Percentiles rank a stretch among this genome's conserved stretches.
These are phyloP conservation scores for Lentinula detonsa DNA, from an alignment of 768 basidiomycete genomes.

Conservation along the genomic window DNA sequence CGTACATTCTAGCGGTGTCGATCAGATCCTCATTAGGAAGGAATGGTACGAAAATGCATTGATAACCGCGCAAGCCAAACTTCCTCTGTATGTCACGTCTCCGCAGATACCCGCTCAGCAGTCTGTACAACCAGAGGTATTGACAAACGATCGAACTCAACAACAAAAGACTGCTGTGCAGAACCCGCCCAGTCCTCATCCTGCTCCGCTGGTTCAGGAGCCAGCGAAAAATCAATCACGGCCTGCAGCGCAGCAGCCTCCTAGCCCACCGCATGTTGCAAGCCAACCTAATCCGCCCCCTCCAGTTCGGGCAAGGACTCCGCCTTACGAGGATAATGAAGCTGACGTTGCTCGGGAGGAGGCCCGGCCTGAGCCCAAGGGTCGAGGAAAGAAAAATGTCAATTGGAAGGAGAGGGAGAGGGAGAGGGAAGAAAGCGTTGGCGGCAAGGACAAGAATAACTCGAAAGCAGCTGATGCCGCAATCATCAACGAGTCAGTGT, in stretches of 20 bases:
- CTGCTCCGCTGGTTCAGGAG: slow-evolving; percentile 20
- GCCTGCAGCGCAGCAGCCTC: slow-evolving; percentile 11
- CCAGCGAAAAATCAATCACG: slow-evolving; percentile 12
- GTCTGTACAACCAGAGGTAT: neutral
- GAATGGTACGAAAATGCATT: slow-evolving; percentile 81
- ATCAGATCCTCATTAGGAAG: slow-evolving; percentile 80
- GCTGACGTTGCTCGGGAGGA: slow-evolving; percentile 60
- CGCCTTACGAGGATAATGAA: slow-evolving; percentile 72
- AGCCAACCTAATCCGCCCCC: slow-evolving; percentile 13
- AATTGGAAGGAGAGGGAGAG: slow-evolving; percentile 38
- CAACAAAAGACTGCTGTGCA: slow-evolving; percentile 20
- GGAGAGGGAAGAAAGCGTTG: slow-evolving; percentile 15
- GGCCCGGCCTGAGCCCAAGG: slow-evolving; percentile 43
- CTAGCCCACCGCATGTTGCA: neutral
- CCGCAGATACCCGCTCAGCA: slow-evolving; percentile 17
- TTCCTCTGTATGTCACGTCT: slow-evolving; percentile 43
- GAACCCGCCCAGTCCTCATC: slow-evolving; percentile 10
- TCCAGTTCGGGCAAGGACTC: slow-evolving; percentile 51
- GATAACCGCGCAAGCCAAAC: slow-evolving; percentile 48
- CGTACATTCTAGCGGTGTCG: slow-evolving; percentile 85
- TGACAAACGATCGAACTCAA: neutral
- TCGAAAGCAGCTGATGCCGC: slow-evolving; percentile 26
- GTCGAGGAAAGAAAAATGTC: slow-evolving; percentile 52
- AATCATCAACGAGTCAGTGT: slow-evolving; percentile 42
- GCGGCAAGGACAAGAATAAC: slow-evolving; percentile 11